Conservation (phyloP, 2,329 filamentous ascomycete genomes). For the Dactylellina leptospora region DNA sequence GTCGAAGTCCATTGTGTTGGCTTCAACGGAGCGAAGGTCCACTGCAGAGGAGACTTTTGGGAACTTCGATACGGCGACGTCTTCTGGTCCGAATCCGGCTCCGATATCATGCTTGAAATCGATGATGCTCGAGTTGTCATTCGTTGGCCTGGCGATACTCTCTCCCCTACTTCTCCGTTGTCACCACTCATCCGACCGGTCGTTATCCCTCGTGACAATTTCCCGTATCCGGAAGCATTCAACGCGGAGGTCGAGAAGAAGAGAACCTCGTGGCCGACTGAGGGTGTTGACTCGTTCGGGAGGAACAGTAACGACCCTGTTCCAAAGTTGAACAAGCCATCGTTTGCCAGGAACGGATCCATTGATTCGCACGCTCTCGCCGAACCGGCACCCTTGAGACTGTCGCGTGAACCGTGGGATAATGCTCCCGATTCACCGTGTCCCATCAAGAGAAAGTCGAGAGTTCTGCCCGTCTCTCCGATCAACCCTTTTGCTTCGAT, state of each 20-base stretch:
- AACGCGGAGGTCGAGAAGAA: conserved; percentile 13
- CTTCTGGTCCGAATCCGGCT: conserved; percentile 86
- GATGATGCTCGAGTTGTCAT: conserved; percentile 90
- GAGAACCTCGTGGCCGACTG: conserved; percentile 34
- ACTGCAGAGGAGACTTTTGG: conserved; percentile 87
- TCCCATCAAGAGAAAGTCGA: conserved; percentile 4
- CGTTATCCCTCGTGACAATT: conserved; percentile 18
- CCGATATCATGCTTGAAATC: conserved; percentile 93
- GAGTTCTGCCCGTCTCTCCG: conserved; percentile 1
- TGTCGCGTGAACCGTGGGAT: conserved; percentile 35
- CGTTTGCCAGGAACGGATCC: conserved; percentile 20
- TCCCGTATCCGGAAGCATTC: conserved; percentile 40
- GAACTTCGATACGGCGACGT: conserved; percentile 86
- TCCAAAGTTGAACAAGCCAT: conserved; percentile 13
- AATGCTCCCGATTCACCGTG: conserved; percentile 41
- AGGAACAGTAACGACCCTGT: conserved; percentile 27
- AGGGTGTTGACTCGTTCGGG: conserved; percentile 33
- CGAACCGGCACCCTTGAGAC: conserved; percentile 30
- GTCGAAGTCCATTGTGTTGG: conserved; percentile 91
- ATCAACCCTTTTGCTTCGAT: conserved; percentile 53
- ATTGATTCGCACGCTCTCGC: conserved; percentile 8
- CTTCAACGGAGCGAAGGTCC: conserved; percentile 94
- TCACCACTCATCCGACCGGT: conserved; percentile 26
- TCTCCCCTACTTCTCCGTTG: conserved; percentile 21
- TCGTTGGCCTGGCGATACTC: conserved; percentile 78